Evolutionary conservation across 345 rosid species (phyloP).

Genomic region (Nasturtium officinale): DNA sequence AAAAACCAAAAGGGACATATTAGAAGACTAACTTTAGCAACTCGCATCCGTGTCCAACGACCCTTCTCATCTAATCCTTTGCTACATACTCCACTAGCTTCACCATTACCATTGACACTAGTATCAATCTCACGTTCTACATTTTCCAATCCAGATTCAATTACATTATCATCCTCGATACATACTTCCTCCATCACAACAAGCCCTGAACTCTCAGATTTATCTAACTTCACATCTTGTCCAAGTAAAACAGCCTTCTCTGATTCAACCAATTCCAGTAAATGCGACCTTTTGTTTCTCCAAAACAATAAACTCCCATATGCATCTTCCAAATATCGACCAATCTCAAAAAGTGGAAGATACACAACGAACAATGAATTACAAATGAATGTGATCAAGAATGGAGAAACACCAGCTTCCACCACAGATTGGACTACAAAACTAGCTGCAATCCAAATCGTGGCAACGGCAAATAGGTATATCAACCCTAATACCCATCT

Average conservation of each 20-base stretch:
- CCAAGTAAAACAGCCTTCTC: slow-evolving; percentile 75
- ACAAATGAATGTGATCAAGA: slow-evolving; percentile 89
- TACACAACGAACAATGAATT: slow-evolving; percentile 84
- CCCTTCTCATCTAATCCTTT: slow-evolving; percentile 72
- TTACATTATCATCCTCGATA: slow-evolving; percentile 39
- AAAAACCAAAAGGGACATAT: slow-evolving; percentile 95
- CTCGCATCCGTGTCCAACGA: slow-evolving; percentile 82
- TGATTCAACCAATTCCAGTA: slow-evolving; percentile 55
- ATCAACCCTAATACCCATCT: slow-evolving; percentile 77
- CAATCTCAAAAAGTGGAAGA: slow-evolving; percentile 75
- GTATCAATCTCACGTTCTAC: slow-evolving; percentile 37
- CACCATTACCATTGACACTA: slow-evolving; percentile 37
- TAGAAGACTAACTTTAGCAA: slow-evolving; percentile 79
- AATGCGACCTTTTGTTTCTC: slow-evolving; percentile 53
- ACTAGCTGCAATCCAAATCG: slow-evolving; percentile 94
- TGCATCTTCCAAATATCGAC: slow-evolving; percentile 69
- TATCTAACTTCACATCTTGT: slow-evolving; percentile 44
- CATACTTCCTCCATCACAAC: slow-evolving; percentile 48
- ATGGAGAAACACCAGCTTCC: slow-evolving; percentile 89
- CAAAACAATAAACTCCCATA: slow-evolving; percentile 70
- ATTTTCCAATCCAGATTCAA: slow-evolving; percentile 41
- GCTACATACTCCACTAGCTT: slow-evolving; percentile 19
- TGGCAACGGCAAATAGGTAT: slow-evolving; percentile 81
- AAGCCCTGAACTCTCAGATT: slow-evolving; percentile 39
- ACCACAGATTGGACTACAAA: slow-evolving; percentile 93